phyloP scores from a whole-genome alignment of 116 monocot genomes.

The Dioscorea cayenensis region DNA sequence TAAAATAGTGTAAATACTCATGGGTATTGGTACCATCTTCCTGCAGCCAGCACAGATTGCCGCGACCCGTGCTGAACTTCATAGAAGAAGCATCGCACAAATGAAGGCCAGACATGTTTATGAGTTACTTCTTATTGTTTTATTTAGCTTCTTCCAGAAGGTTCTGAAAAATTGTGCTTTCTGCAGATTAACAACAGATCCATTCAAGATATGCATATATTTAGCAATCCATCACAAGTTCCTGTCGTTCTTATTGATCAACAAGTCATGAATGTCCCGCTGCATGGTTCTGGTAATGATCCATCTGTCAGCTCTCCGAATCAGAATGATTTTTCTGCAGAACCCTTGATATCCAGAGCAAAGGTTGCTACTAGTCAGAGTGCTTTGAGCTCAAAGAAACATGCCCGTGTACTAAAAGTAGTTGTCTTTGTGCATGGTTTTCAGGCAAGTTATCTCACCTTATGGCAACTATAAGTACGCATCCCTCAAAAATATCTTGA shows the following conservation, averaged over 20 bases:
- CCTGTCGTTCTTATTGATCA: conserved; percentile 84
- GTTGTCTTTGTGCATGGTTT: conserved; percentile 98
- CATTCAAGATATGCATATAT: conserved; percentile 93
- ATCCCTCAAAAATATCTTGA: too few relatives aligned
- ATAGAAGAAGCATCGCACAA: conserved; percentile 83
- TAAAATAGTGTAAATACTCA: background rate
- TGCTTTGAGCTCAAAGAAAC: conserved; percentile 21
- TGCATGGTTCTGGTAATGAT: conserved; percentile 34
- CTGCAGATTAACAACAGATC: conserved; percentile 78
- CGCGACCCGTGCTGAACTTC: conserved; percentile 67
- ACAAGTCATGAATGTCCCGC: conserved; percentile 55
- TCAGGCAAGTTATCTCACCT: conserved; percentile 48
- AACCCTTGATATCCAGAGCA: conserved; percentile 11
- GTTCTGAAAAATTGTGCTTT: background rate
- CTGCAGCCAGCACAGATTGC: conserved; percentile 83
- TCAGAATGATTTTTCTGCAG: conserved; percentile 18
- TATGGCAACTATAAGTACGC: too few relatives aligned
- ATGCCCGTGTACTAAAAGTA: conserved; percentile 41
- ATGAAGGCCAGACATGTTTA: conserved; percentile 60
- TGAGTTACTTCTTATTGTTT: background rate
- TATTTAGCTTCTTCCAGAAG: background rate
- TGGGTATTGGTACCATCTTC: background rate
- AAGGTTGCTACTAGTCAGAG: conserved; percentile 13
- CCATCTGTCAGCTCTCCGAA: conserved; percentile 19
- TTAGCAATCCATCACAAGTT: conserved; percentile 74